A percentile compares a stretch with the other conserved stretches of the same genome.
Conservation (phyloP, 2,329 filamentous ascomycete species). For the Endoconidiophora laricicola region DNA sequence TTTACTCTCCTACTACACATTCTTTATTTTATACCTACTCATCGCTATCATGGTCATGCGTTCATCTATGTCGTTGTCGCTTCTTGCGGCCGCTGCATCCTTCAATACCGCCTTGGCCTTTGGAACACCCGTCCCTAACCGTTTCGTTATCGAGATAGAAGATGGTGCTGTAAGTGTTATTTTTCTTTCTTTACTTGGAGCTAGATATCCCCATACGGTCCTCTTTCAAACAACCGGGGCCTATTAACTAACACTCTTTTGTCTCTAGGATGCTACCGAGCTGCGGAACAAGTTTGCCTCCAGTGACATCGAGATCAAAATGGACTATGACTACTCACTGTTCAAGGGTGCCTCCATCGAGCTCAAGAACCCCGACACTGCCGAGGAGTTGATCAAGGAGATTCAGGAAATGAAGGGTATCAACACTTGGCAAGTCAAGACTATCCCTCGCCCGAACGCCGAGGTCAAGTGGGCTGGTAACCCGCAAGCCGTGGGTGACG, state of each 20-base stretch:
- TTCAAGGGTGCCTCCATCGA: conserved; percentile 39
- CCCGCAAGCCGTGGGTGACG: conserved; percentile 14
- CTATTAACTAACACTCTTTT: not conserved
- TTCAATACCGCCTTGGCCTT: conserved; percentile 17
- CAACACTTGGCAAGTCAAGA: conserved; percentile 32
- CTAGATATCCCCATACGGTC: not conserved
- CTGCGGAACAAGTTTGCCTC: conserved; percentile 23
- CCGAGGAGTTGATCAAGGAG: conserved; percentile 25
- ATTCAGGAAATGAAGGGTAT: conserved; percentile 28
- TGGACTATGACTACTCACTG: conserved; percentile 32
- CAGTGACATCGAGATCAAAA: conserved; percentile 26
- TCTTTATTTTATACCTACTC: not conserved
- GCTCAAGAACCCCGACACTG: conserved; percentile 29
- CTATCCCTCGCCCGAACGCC: conserved; percentile 27
- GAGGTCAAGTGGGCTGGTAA: conserved; percentile 29
- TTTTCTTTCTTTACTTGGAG: not conserved
- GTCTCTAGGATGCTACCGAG: conserved; percentile 25
- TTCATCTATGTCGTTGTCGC: conserved; percentile 20
- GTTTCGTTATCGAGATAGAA: conserved; percentile 38
- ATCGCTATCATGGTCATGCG: conserved; percentile 21
- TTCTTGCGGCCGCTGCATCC: conserved; percentile 21
- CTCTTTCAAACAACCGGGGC: not conserved
- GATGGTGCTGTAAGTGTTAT: conserved; percentile 28
- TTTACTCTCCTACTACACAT: not conserved
- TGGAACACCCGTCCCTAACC: conserved; percentile 23